Conservation (phyloP, 257 asterid genomes). For the Buddleja alternifolia region DNA sequence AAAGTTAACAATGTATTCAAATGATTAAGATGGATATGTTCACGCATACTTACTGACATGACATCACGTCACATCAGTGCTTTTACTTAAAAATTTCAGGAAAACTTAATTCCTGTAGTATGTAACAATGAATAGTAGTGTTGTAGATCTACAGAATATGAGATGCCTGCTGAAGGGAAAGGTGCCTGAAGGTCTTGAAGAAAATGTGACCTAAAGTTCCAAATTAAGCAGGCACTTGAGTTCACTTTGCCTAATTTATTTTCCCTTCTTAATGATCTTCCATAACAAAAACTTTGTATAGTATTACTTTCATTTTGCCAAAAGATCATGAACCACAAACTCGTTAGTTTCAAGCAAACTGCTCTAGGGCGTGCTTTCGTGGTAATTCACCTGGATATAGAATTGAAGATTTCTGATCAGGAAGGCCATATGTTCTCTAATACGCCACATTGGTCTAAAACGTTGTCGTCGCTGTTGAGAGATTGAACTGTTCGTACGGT, state of each 20-base stretch:
- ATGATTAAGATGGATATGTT: too few species aligned
- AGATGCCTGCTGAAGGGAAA: conserved; percentile 19
- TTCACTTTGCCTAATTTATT: conserved; percentile 22
- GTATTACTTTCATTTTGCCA: background rate
- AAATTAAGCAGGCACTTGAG: conserved; percentile 8
- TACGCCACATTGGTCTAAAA: conserved; percentile 92
- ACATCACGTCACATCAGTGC: conserved; percentile 12
- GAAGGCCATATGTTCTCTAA: conserved; percentile 99
- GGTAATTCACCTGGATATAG: conserved; percentile 76
- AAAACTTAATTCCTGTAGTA: background rate
- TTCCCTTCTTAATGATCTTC: background rate
- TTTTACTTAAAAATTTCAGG: conserved; percentile 13
- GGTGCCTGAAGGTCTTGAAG: background rate
- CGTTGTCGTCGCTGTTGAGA: conserved; percentile 78
- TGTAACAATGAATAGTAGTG: background rate
- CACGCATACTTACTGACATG: too few species aligned
- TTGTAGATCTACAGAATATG: background rate
- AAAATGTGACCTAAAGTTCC: background rate
- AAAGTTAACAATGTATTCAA: too few species aligned
- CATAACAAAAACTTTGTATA: background rate
- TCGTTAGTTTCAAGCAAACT: conserved; percentile 14
- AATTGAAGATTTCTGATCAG: conserved; percentile 93
- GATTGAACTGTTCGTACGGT: conserved; percentile 44
- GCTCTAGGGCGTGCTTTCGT: conserved; percentile 3
- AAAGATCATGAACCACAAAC: conserved; percentile 14